Conservation (phyloP, 108 stramenopile genomes). For the Conticribra weissflogii region DNA sequence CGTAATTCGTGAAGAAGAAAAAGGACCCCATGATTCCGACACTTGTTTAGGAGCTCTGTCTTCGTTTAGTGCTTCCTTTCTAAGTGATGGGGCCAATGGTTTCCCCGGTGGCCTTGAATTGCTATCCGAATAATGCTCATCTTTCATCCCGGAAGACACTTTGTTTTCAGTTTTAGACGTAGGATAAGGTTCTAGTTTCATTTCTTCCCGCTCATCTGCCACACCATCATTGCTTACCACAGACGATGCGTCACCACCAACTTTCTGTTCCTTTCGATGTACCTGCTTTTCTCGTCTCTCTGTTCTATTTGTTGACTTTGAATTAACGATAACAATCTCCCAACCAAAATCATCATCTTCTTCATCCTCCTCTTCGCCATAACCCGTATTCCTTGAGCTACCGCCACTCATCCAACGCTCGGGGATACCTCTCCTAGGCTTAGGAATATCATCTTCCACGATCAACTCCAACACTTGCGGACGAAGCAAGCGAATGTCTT, state of each 20-base stretch:
- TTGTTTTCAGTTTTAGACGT: no score
- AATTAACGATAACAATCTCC: conserved; percentile 42
- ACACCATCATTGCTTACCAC: not conserved
- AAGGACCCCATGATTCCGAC: conserved; percentile 29
- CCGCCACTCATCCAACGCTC: conserved; percentile 57
- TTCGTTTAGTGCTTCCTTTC: not conserved
- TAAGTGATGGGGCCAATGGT: not conserved
- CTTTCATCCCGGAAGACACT: no score
- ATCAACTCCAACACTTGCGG: conserved; percentile 64
- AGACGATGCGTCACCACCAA: conserved; percentile 1
- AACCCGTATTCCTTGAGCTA: conserved; percentile 12
- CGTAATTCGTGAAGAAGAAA: conserved; percentile 27
- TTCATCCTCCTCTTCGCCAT: conserved; percentile 35
- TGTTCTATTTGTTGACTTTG: not conserved
- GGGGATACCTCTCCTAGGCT: conserved; percentile 66
- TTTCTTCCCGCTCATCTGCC: not conserved
- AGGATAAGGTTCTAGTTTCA: not conserved
- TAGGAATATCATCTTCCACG: conserved; percentile 53
- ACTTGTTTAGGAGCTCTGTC: not conserved
- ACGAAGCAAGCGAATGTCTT: conserved; percentile 55
- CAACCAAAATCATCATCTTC: conserved; percentile 38
- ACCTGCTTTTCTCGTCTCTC: not conserved
- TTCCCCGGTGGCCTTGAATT: no score
- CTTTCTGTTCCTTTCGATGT: no score
- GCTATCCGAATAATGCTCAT: no score